A percentile compares a stretch with the other conserved stretches of the same genome.
These are phyloP conservation scores for Sugiyamaella neomexicana DNA, from an alignment of 1,139 yeast species.

Conservation along the genomic window DNA sequence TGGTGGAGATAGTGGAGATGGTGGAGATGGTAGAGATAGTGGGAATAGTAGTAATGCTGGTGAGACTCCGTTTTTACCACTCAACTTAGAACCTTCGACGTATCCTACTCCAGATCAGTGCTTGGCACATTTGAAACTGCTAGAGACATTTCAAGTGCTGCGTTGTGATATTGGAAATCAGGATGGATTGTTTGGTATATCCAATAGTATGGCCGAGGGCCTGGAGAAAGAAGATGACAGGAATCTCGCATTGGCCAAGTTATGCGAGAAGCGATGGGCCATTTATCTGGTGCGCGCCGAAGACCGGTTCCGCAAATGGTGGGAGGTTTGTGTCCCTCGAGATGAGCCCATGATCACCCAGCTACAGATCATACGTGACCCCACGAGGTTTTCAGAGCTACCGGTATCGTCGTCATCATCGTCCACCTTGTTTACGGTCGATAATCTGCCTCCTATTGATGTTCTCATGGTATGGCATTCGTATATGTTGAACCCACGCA, in stretches of 20 bases:
- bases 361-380: not conserved
- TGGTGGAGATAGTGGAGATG: not conserved
- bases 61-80: not conserved
- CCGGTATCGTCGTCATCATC: too few species aligned
- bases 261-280: slow-evolving; percentile 39
- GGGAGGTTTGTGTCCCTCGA: slow-evolving; percentile 22
- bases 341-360: slow-evolving; percentile 9
- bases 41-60: not conserved
- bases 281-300: slow-evolving; percentile 40
- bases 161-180: slow-evolving; percentile 28
- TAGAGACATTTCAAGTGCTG: slow-evolving; percentile 39
- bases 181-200: slow-evolving; percentile 26
- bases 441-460: slow-evolving; percentile 43
- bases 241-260: slow-evolving; percentile 10
- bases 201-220: slow-evolving; percentile 10
- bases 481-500: slow-evolving; percentile 39
- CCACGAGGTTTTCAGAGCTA: not conserved
- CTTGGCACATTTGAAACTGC: slow-evolving; percentile 41
- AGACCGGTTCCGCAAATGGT: slow-evolving; percentile 40
- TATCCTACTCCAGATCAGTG: slow-evolving; percentile 12
- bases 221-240: slow-evolving; percentile 9
- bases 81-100: not conserved
- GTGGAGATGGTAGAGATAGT: not conserved
- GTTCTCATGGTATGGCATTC: slow-evolving; percentile 48
- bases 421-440: slow-evolving; percentile 12